Base-by-base conservation (phyloP, 148 eudicot species). In the Camellia japonica region DNA sequence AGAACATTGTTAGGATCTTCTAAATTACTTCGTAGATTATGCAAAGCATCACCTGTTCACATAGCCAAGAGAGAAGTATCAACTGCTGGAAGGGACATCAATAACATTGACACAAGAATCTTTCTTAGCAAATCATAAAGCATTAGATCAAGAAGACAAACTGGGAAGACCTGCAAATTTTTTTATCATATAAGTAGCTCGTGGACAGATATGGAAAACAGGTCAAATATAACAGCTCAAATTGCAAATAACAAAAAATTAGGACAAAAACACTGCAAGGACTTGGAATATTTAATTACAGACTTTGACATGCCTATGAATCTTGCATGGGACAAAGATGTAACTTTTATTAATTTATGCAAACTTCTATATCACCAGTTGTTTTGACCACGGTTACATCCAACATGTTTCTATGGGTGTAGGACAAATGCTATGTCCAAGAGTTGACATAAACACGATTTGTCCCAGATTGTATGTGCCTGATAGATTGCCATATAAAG, bases 1-100 rank as follows among this genome's bases (percentile, higher is more conserved):
- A 93, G 69, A 30, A 93, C 97, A 86, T 88, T 89, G 83, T 83
- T 87, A 73, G 97, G 97, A 80, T 93, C 97, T 15, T 84, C 71
- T 73, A 93, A 85, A 81, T 83, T 89, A 73, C 82, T 73, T 75
- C 95, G 83, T 83, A 93, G 83, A 79, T 77, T 89, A 83, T 93
- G 93, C 71, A 93, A 85, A 71, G 94, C 97, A 85, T 93, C 97
- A 68, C 97, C 97, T 93, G 86, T 55, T 74, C 75, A 87, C 68
- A 72, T 63, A 82, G 52, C 47, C 60, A 52, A 58, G 60, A 16
- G 13, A 23, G 55, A 47, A 68, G 18, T 44, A 75, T 68, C 71
- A 72, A 46, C 60, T 47, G 68, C 44, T 77, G 23, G 23, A 41
- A 23, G 46, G 43, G 46, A 62, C 42, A 76, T 62, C 23, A 7